A percentile compares a stretch with the other conserved stretches of the same genome.
phyloP scores from a whole-genome alignment of 352 stramenopile species.

The Thalassiosira mediterranea region DNA sequence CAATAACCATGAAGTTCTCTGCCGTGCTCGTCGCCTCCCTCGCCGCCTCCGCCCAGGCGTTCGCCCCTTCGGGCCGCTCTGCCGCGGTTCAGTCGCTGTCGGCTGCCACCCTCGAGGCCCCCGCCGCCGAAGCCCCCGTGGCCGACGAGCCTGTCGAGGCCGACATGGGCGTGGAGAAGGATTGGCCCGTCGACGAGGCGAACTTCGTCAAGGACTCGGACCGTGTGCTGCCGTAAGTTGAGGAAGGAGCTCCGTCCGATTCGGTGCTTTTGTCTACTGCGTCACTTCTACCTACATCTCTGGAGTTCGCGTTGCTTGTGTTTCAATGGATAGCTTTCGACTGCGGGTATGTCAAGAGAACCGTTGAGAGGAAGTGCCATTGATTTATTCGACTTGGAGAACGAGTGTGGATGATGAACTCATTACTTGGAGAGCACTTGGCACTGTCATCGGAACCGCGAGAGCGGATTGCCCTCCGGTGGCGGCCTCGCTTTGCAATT shows the following conservation, averaged over 20 bases:
- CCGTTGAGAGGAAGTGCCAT: too few relatives aligned
- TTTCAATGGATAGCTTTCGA: neutral
- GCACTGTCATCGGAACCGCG: slow-evolving; percentile 49
- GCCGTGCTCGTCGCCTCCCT: slow-evolving; percentile 32
- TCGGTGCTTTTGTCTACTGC: neutral
- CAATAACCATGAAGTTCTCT: slow-evolving; percentile 53
- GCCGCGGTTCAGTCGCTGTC: neutral
- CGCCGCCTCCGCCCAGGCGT: slow-evolving; percentile 5
- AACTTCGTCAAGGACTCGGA: slow-evolving; percentile 52
- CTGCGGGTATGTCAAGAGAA: neutral
- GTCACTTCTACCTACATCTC: neutral
- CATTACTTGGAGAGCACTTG: slow-evolving; percentile 40
- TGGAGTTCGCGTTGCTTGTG: neutral
- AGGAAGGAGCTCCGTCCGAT: neutral
- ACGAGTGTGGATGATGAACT: slow-evolving; percentile 47
- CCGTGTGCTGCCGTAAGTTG: slow-evolving; percentile 45
- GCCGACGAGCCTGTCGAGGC: neutral
- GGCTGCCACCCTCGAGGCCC: slow-evolving; percentile 3
- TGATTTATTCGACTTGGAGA: too few relatives aligned
- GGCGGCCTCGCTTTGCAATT: slow-evolving; percentile 31
- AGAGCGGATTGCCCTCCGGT: slow-evolving; percentile 58
- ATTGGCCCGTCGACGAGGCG: slow-evolving; percentile 25
- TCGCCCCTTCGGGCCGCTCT: slow-evolving; percentile 14
- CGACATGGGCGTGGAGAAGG: slow-evolving; percentile 26
- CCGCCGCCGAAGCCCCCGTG: slow-evolving; percentile 1